A percentile compares a stretch with the other conserved stretches of the same genome.
Evolutionary conservation across 306 rosid species (phyloP).

Genomic region (Begonia peltatifolia): DNA sequence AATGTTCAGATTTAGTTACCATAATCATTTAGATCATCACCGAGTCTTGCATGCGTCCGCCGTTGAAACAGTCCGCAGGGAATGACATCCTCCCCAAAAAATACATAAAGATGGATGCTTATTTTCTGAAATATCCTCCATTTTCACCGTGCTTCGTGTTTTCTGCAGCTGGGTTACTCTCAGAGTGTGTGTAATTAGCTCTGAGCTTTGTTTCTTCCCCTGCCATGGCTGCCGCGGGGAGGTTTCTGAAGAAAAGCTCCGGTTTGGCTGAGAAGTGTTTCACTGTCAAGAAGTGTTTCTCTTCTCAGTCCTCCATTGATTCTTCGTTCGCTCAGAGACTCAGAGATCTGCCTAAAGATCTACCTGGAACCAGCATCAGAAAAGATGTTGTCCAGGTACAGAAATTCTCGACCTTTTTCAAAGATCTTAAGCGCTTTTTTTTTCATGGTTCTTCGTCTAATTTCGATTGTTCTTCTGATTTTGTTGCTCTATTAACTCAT

Average conservation of each 20-base stretch:
- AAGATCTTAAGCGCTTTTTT: not conserved
- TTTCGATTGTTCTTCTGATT: not conserved
- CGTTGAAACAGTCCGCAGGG: too few species aligned
- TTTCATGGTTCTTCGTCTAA: not conserved
- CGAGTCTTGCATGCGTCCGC: too few species aligned
- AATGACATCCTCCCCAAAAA: too few species aligned
- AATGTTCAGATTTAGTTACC: too few species aligned
- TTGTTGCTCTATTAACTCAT: not conserved
- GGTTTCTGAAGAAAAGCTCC: constrained; percentile 27
- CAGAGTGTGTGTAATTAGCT: not conserved
- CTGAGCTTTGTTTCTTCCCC: not conserved
- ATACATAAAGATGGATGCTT: too few species aligned
- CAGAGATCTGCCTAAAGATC: constrained; percentile 73
- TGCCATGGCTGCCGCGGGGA: constrained; percentile 45
- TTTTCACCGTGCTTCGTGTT: not conserved
- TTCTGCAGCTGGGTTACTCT: not conserved
- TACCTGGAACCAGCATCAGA: constrained; percentile 68
- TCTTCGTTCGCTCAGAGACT: constrained; percentile 50
- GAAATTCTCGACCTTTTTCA: not conserved
- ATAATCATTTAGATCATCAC: too few species aligned
- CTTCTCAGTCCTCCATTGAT: constrained; percentile 26
- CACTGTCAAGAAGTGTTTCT: constrained; percentile 15
- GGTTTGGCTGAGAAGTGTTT: constrained; percentile 2
- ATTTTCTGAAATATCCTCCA: too few species aligned
- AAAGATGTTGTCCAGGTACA: constrained; percentile 54